Evolutionary conservation across 2,329 filamentous ascomycete genomes (phyloP).

Genomic region (Fusarium duplospermum): DNA sequence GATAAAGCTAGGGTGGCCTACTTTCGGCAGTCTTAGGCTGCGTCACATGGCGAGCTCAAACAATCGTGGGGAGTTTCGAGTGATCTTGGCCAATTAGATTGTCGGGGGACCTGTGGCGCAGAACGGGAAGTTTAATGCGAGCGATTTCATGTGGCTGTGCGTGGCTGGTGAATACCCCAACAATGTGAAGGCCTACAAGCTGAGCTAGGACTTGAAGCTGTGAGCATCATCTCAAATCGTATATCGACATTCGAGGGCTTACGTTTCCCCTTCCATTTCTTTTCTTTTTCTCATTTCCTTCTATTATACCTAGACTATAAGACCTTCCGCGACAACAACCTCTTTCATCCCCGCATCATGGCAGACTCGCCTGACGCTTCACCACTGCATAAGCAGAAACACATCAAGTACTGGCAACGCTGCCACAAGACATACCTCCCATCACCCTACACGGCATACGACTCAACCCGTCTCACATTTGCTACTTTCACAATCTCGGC

Average conservation of each 20-base stretch:
- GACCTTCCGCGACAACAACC: not conserved
- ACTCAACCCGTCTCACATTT: conserved; percentile 90
- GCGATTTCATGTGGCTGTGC: conserved; percentile 13
- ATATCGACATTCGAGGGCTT: not conserved
- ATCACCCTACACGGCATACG: conserved; percentile 84
- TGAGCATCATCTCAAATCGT: conserved; percentile 1
- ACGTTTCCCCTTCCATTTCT: not conserved
- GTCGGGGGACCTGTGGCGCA: conserved; percentile 18
- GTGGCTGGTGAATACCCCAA: not conserved
- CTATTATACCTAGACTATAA: not conserved
- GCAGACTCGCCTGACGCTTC: conserved; percentile 34
- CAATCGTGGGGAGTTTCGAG: conserved; percentile 9
- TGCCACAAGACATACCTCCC: conserved; percentile 87
- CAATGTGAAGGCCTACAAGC: not conserved
- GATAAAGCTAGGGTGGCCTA: conserved; percentile 11
- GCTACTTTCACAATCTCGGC: conserved; percentile 91
- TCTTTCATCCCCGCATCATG: conserved; percentile 14
- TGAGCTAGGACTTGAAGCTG: conserved; percentile 9
- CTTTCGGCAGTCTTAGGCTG: conserved; percentile 16
- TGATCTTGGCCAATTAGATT: conserved; percentile 17
- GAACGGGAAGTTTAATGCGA: conserved; percentile 6
- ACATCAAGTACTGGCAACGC: conserved; percentile 92
- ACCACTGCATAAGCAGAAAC: conserved; percentile 69
- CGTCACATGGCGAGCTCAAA: conserved; percentile 30
- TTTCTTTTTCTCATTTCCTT: not conserved